phyloP scores from a whole-genome alignment of 2,329 filamentous ascomycete genomes.

The Penicillium capsulatum region DNA sequence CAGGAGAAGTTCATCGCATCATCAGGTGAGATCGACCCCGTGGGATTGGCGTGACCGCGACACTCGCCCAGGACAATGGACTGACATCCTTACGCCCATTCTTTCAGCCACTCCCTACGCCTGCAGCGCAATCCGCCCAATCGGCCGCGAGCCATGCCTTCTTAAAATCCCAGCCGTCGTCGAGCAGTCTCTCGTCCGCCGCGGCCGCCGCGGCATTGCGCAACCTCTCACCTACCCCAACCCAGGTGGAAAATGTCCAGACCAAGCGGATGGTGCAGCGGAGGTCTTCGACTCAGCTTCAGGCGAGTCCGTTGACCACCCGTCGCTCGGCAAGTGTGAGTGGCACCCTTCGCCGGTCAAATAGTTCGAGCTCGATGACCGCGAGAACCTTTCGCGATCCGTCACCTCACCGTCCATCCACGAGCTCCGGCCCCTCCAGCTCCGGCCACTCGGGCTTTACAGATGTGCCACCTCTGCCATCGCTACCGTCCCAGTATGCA shows the following conservation, averaged over 20 bases:
- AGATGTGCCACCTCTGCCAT: slow-evolving; percentile 68
- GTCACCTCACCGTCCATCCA: slow-evolving; percentile 52
- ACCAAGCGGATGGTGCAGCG: slow-evolving; percentile 80
- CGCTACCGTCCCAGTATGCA: slow-evolving; percentile 56
- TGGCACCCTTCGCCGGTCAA: slow-evolving; percentile 56
- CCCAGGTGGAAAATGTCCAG: slow-evolving; percentile 74
- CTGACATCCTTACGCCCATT: slow-evolving; percentile 12
- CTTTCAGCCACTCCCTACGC: slow-evolving; percentile 57
- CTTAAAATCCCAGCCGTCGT: slow-evolving; percentile 61
- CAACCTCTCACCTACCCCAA: slow-evolving; percentile 72
- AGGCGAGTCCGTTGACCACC: slow-evolving; percentile 48
- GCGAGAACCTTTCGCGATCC: slow-evolving; percentile 81
- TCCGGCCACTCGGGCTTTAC: slow-evolving; percentile 22
- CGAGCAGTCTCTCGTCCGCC: slow-evolving; percentile 69
- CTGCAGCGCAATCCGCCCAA: slow-evolving; percentile 68
- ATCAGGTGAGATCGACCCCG: slow-evolving; percentile 23
- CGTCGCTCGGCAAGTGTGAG: slow-evolving; percentile 38
- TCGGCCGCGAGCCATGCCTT: slow-evolving; percentile 80
- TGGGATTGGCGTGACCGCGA: not conserved
- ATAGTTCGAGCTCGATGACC: slow-evolving; percentile 77
- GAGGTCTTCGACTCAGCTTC: slow-evolving; percentile 66
- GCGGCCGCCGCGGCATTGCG: slow-evolving; percentile 82
- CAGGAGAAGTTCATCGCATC: slow-evolving; percentile 42
- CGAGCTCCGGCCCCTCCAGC: slow-evolving; percentile 44
- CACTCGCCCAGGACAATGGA: not conserved